Evolutionary conservation across 768 basidiomycete species (phyloP).

Genomic region (Tylopilus plumbeoviolaceoides): DNA sequence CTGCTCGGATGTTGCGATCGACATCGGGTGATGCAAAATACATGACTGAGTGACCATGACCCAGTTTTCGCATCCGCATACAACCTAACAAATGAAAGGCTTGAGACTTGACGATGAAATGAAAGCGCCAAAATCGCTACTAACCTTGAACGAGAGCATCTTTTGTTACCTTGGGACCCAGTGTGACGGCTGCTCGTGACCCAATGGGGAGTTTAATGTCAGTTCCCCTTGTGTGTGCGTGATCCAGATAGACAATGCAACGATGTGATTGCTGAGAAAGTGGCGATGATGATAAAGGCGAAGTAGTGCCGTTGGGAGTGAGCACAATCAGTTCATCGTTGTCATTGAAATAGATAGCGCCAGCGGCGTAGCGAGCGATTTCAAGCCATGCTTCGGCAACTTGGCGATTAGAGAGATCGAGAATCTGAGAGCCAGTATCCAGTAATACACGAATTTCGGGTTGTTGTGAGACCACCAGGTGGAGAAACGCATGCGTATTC

Average conservation of each 20-base stretch:
- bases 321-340: slow-evolving; percentile 29
- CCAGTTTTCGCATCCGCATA: slow-evolving; percentile 49
- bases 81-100: slow-evolving; percentile 31
- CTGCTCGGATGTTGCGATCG: slow-evolving; percentile 32
- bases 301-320: slow-evolving; percentile 15
- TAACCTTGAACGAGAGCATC: slow-evolving; percentile 32
- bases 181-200: slow-evolving; percentile 6
- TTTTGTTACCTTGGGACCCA: slow-evolving; percentile 33
- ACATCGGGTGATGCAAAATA: slow-evolving; percentile 43
- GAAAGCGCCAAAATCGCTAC: background rate
- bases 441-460: too few relatives aligned
- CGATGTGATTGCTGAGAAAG: slow-evolving; percentile 24
- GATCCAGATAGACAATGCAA: slow-evolving; percentile 33
- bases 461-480: too few relatives aligned
- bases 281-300: slow-evolving; percentile 26
- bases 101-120: background rate
- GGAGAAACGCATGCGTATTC: too few relatives aligned
- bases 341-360: slow-evolving; percentile 11
- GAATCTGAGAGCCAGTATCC: too few relatives aligned
- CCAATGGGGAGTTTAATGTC: slow-evolving; percentile 31
- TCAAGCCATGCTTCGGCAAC: slow-evolving; percentile 40
- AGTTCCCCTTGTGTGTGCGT: slow-evolving; percentile 12
- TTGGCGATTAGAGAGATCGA: too few relatives aligned
- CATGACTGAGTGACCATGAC: slow-evolving; percentile 41
- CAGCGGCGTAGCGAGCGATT: slow-evolving; percentile 3